These are phyloP conservation scores for Melastoma malabathricum DNA, from an alignment of 345 rosid genomes.

Conservation along the genomic window DNA sequence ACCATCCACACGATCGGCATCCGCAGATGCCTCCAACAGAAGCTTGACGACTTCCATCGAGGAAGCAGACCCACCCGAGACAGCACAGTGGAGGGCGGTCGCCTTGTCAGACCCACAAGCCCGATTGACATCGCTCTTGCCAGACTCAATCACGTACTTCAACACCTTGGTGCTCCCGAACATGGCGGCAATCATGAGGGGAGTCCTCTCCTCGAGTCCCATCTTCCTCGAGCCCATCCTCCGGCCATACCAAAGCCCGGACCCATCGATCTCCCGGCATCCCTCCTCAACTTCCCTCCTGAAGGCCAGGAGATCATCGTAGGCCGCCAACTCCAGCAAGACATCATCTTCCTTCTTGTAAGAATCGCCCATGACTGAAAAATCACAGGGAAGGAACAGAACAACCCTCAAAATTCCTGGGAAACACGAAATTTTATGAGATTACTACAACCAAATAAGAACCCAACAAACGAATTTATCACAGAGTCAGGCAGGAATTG, in stretches of 20 bases:
- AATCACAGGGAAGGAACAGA: slow-evolving; percentile 20
- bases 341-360: slow-evolving; percentile 19
- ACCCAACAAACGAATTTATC: no score
- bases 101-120: slow-evolving; percentile 60
- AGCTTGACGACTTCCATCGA: slow-evolving; percentile 44
- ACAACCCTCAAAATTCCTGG: slow-evolving; percentile 8
- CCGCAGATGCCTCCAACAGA: slow-evolving; percentile 60
- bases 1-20: slow-evolving; percentile 38
- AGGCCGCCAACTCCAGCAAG: slow-evolving; percentile 74
- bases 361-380: slow-evolving; percentile 34
- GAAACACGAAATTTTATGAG: no score
- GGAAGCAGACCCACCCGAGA: slow-evolving; percentile 52
- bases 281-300: slow-evolving; percentile 35
- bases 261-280: slow-evolving; percentile 29
- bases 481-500: no score
- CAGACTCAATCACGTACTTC: slow-evolving; percentile 41
- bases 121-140: slow-evolving; percentile 42
- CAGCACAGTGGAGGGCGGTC: slow-evolving; percentile 92
- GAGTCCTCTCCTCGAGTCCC: slow-evolving; percentile 77
- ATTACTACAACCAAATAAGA: no score
- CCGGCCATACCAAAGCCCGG: slow-evolving; percentile 70
- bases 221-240: slow-evolving; percentile 66
- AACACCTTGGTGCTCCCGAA: slow-evolving; percentile 52
- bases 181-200: slow-evolving; percentile 74
- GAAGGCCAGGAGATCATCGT: slow-evolving; percentile 47